Evolutionary conservation across 1,284 basidiomycete species (phyloP), one percentile per base, ranked within the genome.

Genomic region (Cystobasidiaceae sp.): DNA sequence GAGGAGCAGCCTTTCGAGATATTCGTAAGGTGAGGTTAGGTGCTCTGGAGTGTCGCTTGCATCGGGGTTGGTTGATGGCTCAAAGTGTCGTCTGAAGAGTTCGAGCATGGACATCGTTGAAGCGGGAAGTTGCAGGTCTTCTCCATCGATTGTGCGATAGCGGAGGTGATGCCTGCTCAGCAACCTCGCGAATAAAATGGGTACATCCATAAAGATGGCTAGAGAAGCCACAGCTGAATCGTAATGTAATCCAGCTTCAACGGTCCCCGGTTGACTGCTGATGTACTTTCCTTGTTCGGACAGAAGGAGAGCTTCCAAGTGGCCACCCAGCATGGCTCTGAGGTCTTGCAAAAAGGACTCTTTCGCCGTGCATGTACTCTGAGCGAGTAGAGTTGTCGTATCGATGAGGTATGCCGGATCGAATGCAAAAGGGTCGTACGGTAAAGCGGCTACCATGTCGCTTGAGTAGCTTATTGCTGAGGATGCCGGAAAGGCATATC

Each of bases 201-300:
- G 66, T 55, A 74, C 71, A 67, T 74, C 69, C 51, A 73, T 64
- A 68, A 57, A 75, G 28, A 71, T 69, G 2, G 73, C 72, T 30
- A 75, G 62, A 9, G 69, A 68, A 17, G 73, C 71, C 23, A 75
- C 52, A 19, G 71, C 70, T n/a, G 68, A 52, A 44, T 74, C 73
- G 67, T 72, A 74, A 23, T 55, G 11, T 1, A 69, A 67, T 23
- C 68, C 71, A 0, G 37, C 50, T 6, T 64, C 59, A 27, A 62
- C 43, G 2, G 66, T 39, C 7, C 55, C 55, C 13, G 69, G 71
- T 9, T 55, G 27, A 15, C 49, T 32, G 3, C 58, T 66, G 17
- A 59, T 50, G 21, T 67, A 45, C 52, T 70, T 34, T 4, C 63
- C 67, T 4, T 44, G 28, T 1, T 61, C 63, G 11, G 68, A 56